Evolutionary conservation across 202 grass and related monocot species (phyloP).

Genomic region (Miscanthus sacchariflorus): DNA sequence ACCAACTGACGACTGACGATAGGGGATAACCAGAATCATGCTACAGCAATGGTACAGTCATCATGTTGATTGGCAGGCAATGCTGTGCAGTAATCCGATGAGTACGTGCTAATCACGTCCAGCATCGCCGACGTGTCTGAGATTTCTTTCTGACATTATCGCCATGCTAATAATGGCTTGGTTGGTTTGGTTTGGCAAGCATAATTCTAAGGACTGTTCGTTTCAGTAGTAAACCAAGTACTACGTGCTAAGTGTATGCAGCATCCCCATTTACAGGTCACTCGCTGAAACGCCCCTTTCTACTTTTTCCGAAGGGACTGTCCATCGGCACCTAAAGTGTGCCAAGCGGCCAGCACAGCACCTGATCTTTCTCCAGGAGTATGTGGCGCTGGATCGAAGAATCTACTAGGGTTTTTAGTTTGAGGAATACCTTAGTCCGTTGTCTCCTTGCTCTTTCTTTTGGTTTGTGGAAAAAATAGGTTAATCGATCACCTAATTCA

Average conservation of each 20-base stretch:
- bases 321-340: neutral
- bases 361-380: neutral
- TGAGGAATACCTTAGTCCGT: no score
- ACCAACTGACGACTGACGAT: neutral
- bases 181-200: neutral
- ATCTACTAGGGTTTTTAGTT: neutral
- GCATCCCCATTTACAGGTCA: neutral
- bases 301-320: neutral
- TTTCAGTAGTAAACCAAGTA: neutral
- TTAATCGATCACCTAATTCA: no score
- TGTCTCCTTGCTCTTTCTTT: no score
- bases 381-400: neutral
- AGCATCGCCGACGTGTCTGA: neutral
- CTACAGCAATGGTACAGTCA: neutral
- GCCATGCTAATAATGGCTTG: neutral
- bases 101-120: neutral
- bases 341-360: neutral
- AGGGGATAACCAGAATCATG: neutral
- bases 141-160: neutral
- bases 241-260: neutral
- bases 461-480: no score
- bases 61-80: neutral
- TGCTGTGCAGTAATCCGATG: neutral
- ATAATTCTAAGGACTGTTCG: neutral
- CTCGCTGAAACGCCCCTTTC: neutral